These are phyloP conservation scores for Alnus glutinosa DNA, from an alignment of 306 rosid genomes.

Conservation along the genomic window DNA sequence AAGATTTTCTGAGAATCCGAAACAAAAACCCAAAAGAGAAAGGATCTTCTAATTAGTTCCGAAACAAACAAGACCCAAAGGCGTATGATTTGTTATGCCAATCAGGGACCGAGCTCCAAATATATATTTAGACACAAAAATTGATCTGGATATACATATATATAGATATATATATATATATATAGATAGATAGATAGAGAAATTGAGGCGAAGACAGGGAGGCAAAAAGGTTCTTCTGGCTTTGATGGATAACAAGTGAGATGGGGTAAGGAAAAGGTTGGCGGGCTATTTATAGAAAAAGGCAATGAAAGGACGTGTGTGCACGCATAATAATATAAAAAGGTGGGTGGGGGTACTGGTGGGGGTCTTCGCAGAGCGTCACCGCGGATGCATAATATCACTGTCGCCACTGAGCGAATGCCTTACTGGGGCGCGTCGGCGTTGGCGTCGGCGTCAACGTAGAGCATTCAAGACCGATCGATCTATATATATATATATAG, in stretches of 20 bases:
- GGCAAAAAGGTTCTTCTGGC: not conserved
- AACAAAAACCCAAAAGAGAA: not conserved
- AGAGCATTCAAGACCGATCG: no score
- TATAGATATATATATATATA: no score
- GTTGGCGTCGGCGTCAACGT: no score
- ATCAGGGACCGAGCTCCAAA: not conserved
- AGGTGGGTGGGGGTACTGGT: no score
- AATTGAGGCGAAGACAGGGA: not conserved
- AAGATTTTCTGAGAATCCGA: not conserved
- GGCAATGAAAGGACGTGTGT: no score
- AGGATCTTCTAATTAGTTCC: not conserved
- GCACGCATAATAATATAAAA: no score
- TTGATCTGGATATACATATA: not conserved
- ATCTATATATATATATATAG: no score
- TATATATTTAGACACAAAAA: not conserved
- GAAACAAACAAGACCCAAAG: not conserved
- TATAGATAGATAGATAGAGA: not conserved
- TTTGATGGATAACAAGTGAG: not conserved
- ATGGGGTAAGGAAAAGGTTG: not conserved
- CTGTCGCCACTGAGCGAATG: no score
- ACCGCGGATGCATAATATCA: no score
- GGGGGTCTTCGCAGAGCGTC: no score
- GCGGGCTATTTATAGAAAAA: not conserved
- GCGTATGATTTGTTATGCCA: not conserved
- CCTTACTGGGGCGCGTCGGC: no score